Base-by-base conservation (phyloP, 1,284 basidiomycete genomes). In the Ustilago curta region DNA sequence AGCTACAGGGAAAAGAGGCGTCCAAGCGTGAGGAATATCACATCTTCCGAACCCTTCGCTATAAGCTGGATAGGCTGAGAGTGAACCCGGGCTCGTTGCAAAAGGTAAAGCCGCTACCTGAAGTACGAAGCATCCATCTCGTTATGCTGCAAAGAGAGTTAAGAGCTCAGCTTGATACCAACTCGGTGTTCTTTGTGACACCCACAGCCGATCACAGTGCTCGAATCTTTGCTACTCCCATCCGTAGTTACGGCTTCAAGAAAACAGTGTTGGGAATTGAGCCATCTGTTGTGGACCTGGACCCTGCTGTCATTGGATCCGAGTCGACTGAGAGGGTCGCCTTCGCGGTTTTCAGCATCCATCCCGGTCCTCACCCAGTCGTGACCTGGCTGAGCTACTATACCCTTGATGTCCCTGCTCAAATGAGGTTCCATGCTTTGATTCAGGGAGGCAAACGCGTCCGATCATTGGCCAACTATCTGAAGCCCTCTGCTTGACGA, bases 351-450 rank as follows among this genome's bases (percentile, higher is more conserved):
- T 16, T 68, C 7, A 42, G 49, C 7, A 39, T 61, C 25, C n/a
- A 31, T 3, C 31, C 8, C 3, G 25, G 27, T 7, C 27, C 9
- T 3, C 3, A n/a, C 0, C 37, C 65, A 8, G 9, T 8, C 0
- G 23, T 58, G n/a, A 54, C 32, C 9, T 68, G 59, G 66, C 16
- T 39, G 11, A 31, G 31, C 8, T 68, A 68, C 37, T 55, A 55
- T 4, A 12, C 58, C 6, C 51, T 59, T 2, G 45, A 59, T 3
- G 39, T 54, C 5, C 7, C 11, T 19, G 11, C 31, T 40, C 11
- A 27, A 48, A 5, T 8, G 18, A 3, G 4, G 3, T 47, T 47
- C 32, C 35, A 11, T 19, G 44, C 19, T 7, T 19, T 5, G 14
- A 42, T 32, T 32, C 31, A 32, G 31, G 31, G 31, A 32, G 31